Conservation (phyloP, 2,329 filamentous ascomycete species). For the Metarhizium sp. region DNA sequence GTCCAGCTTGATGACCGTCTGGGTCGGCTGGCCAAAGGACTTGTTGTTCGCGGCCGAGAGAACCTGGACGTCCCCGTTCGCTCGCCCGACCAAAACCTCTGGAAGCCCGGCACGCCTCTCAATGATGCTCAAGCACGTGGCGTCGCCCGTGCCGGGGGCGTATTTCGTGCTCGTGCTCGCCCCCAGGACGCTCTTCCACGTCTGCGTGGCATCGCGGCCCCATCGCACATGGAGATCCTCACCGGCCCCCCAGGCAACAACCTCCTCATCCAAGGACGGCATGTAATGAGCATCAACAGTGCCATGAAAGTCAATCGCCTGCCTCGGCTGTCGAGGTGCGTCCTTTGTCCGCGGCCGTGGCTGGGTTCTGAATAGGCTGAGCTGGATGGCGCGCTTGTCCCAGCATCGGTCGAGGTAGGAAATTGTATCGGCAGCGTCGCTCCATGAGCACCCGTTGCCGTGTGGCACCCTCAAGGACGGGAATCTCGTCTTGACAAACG, state of each 20-base stretch:
- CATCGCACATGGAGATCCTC: constrained; percentile 38
- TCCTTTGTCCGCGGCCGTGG: constrained; percentile 2
- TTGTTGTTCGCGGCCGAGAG: constrained; percentile 27
- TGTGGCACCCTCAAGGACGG: constrained; percentile 26
- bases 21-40: constrained; percentile 16
- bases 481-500: constrained; percentile 38
- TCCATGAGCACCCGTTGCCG: constrained; percentile 21
- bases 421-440: constrained; percentile 31
- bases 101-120: constrained; percentile 18
- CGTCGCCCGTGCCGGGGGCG: constrained; percentile 36
- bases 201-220: constrained; percentile 15
- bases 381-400: constrained; percentile 37
- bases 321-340: constrained; percentile 18
- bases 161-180: constrained; percentile 22
- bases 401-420: constrained; percentile 44
- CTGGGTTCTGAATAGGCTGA: constrained; percentile 15
- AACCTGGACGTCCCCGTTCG: constrained; percentile 39
- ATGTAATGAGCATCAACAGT: constrained; percentile 36
- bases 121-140: constrained; percentile 37
- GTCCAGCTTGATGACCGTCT: constrained; percentile 12
- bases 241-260: constrained; percentile 41
- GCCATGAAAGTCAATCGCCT: constrained; percentile 33
- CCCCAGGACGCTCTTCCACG: constrained; percentile 32
- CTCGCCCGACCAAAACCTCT: constrained; percentile 36
- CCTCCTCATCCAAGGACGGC: constrained; percentile 29